Percentiles rank a stretch among this genome's conserved stretches.
phyloP scores from a whole-genome alignment of 2,329 filamentous ascomycete genomes.

The Colletotrichum spinosum region DNA sequence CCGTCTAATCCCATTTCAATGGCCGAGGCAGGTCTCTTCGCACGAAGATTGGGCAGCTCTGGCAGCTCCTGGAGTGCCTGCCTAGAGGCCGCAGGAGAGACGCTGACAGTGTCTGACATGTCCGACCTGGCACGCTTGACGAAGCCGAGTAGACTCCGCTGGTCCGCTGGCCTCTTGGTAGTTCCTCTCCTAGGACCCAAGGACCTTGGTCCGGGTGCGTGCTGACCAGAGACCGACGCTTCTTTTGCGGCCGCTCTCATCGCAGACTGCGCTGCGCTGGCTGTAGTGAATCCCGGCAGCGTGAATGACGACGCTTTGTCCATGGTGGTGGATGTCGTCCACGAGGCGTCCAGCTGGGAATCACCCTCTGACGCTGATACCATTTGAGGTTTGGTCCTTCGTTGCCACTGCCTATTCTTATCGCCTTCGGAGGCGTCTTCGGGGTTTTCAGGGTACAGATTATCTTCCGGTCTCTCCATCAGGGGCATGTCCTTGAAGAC shows the following conservation, averaged over 20 bases:
- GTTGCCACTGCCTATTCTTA: conserved; percentile 30
- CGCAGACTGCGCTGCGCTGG: conserved; percentile 63
- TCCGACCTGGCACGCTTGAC: conserved; percentile 43
- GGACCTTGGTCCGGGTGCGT: conserved; percentile 10
- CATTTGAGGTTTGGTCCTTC: conserved; percentile 22
- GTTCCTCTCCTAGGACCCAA: conserved; percentile 42
- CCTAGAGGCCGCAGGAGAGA: conserved; percentile 33
- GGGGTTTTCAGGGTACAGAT: conserved; percentile 67
- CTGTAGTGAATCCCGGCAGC: conserved; percentile 71
- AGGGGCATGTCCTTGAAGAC: conserved; percentile 65
- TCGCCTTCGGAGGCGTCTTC: conserved; percentile 35
- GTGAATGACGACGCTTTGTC: conserved; percentile 69
- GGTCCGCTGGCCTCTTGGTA: conserved; percentile 50
- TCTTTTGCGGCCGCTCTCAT: conserved; percentile 48
- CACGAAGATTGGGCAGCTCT: conserved; percentile 36
- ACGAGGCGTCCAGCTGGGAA: conserved; percentile 4
- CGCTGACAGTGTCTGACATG: conserved; percentile 11
- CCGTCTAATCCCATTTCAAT: conserved; percentile 47
- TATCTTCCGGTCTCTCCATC: conserved; percentile 73
- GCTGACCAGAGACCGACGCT: conserved; percentile 35
- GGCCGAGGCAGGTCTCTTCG: conserved; percentile 36
- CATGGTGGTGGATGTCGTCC: conserved; percentile 67
- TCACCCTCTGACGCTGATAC: conserved; percentile 13
- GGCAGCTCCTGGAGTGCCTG: conserved; percentile 14
- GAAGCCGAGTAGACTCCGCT: conserved; percentile 57